phyloP scores from a whole-genome alignment of 2,329 filamentous ascomycete species.

The Rutstroemia sp. region DNA sequence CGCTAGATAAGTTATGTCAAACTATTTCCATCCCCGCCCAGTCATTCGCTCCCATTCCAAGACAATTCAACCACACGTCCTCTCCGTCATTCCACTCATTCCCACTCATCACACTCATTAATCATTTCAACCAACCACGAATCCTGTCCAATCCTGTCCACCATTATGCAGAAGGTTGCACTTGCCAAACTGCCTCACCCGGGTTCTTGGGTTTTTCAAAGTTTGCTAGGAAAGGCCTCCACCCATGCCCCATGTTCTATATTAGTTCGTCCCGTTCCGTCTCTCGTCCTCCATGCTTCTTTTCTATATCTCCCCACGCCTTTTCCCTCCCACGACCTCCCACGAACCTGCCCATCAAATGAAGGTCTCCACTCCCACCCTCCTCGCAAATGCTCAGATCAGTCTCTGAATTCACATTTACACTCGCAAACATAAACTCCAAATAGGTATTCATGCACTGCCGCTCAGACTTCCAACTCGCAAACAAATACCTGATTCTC shows the following conservation, averaged over 20 bases:
- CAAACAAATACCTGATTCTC: constrained; percentile 5
- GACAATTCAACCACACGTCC: background rate
- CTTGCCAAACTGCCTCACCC: constrained; percentile 7
- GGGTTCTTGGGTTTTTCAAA: constrained; percentile 7
- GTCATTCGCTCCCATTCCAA: background rate
- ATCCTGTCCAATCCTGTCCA: no score
- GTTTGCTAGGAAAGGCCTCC: background rate
- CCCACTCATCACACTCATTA: background rate
- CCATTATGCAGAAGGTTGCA: background rate
- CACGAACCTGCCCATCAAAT: background rate
- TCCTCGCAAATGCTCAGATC: background rate
- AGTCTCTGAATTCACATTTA: background rate
- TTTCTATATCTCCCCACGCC: constrained; percentile 7
- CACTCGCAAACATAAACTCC: background rate
- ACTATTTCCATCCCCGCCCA: background rate
- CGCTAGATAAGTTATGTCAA: background rate
- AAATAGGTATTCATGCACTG: constrained; percentile 3
- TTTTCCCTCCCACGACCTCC: background rate
- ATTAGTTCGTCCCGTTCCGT: background rate
- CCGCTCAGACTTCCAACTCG: constrained; percentile 1
- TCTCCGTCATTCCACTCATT: background rate
- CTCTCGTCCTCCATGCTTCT: constrained; percentile 2
- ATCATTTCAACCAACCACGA: constrained; percentile 1
- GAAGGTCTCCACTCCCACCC: background rate
- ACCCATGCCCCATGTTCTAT: background rate